Conservation (phyloP, 495 filamentous ascomycete genomes). For the Lasiosphaeria hispida region DNA sequence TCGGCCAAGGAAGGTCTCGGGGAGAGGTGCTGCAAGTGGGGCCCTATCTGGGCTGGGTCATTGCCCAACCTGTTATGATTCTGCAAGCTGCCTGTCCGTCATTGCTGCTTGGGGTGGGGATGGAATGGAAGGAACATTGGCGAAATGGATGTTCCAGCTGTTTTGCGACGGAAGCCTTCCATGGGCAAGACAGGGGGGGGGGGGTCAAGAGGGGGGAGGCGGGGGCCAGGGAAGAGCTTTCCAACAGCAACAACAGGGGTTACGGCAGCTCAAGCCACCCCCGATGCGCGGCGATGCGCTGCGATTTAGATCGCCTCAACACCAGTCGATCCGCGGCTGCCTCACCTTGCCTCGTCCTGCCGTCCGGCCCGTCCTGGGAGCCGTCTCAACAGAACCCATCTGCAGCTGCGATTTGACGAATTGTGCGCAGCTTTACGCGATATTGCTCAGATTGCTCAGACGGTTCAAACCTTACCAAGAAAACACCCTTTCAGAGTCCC, state of each 20-base stretch:
- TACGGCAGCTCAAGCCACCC: background rate
- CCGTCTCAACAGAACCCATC: background rate
- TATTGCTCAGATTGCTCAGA: too few species aligned
- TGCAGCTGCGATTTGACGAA: background rate
- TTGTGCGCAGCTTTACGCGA: background rate
- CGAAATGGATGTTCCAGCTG: background rate
- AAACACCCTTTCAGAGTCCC: too few species aligned
- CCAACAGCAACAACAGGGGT: background rate
- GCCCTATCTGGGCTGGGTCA: background rate
- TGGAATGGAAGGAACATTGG: background rate
- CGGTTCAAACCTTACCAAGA: too few species aligned
- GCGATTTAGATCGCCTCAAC: constrained; percentile 3
- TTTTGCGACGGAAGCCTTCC: constrained; percentile 1
- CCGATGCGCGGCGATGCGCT: background rate
- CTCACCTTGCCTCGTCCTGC: too few species aligned
- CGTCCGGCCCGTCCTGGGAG: too few species aligned
- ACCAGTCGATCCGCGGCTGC: constrained; percentile 1
- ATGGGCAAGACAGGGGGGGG: background rate
- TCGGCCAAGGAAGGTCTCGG: constrained; percentile 15
- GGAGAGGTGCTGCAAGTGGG: constrained; percentile 5
- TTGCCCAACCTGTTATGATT: constrained; percentile 7
- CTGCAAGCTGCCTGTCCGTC: constrained; percentile 11
- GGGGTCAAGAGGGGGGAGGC: background rate
- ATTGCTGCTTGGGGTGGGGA: constrained; percentile 8
- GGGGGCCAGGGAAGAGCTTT: background rate